phyloP scores from a whole-genome alignment of 495 filamentous ascomycete species.

The Hypomontagnella monticulosa region DNA sequence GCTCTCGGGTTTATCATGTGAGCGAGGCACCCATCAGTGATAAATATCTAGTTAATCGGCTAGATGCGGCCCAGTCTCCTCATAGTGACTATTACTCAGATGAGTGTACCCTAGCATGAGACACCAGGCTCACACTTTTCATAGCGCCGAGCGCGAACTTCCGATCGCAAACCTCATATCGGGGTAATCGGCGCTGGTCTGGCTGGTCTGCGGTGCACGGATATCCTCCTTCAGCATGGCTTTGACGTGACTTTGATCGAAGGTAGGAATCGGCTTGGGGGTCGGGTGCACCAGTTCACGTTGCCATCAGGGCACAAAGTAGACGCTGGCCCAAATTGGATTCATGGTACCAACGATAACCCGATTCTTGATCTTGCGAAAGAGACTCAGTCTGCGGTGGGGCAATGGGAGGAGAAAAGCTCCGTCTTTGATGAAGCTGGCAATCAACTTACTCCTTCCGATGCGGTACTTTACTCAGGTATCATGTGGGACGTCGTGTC shows the following conservation, averaged over 20 bases:
- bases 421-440: slow-evolving; percentile 73
- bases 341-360: slow-evolving; percentile 87
- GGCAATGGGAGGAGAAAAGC: slow-evolving; percentile 66
- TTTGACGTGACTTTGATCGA: slow-evolving; percentile 87
- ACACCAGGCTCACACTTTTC: slow-evolving; percentile 41
- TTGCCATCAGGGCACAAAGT: slow-evolving; percentile 60
- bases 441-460: slow-evolving; percentile 59
- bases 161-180: slow-evolving; percentile 57
- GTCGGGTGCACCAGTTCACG: slow-evolving; percentile 70
- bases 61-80: slow-evolving; percentile 47
- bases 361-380: slow-evolving; percentile 83
- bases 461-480: slow-evolving; percentile 64
- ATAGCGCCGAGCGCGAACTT: slow-evolving; percentile 50
- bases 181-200: slow-evolving; percentile 88
- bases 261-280: slow-evolving; percentile 83
- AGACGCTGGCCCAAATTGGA: slow-evolving; percentile 89
- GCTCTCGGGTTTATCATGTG: slow-evolving; percentile 47
- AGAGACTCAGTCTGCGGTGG: slow-evolving; percentile 68
- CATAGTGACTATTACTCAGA: slow-evolving; percentile 45
- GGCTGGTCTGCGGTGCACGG: slow-evolving; percentile 86
- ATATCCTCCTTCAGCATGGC: slow-evolving; percentile 80
- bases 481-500: slow-evolving; percentile 82
- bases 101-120: slow-evolving; percentile 41
- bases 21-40: slow-evolving; percentile 45
- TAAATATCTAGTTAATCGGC: slow-evolving; percentile 41